Percentiles rank a stretch among this genome's conserved stretches.
These are phyloP conservation scores for Herpotrichia juniperi DNA, from an alignment of 2,329 filamentous ascomycete genomes.

Conservation along the genomic window DNA sequence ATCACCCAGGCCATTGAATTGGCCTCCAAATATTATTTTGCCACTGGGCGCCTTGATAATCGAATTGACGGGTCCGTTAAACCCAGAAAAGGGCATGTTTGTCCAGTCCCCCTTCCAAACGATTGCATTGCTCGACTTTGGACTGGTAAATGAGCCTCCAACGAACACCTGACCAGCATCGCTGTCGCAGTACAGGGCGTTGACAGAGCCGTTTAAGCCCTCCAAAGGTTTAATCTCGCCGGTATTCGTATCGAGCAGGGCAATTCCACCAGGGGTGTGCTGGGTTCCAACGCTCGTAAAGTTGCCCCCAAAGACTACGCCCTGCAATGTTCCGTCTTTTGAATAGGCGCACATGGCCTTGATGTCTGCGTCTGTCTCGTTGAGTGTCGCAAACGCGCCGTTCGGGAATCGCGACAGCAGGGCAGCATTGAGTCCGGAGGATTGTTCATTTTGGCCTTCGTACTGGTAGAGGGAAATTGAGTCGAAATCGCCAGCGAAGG, in stretches of 20 bases:
- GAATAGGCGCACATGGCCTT: slow-evolving; percentile 85
- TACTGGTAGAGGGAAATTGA: slow-evolving; percentile 91
- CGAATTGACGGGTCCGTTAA: slow-evolving; percentile 89
- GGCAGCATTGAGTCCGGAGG: slow-evolving; percentile 74
- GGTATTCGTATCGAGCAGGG: slow-evolving; percentile 77
- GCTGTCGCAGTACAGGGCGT: slow-evolving; percentile 80
- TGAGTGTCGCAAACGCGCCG: slow-evolving; percentile 76
- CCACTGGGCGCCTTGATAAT: slow-evolving; percentile 81
- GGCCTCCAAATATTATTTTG: slow-evolving; percentile 89
- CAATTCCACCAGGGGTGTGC: slow-evolving; percentile 76
- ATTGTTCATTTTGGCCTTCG: slow-evolving; percentile 74
- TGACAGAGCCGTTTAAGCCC: slow-evolving; percentile 85
- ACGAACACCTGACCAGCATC: slow-evolving; percentile 82
- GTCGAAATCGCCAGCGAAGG: slow-evolving; percentile 86
- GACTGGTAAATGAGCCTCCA: slow-evolving; percentile 81
- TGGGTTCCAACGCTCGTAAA: slow-evolving; percentile 87
- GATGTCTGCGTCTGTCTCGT: slow-evolving; percentile 82
- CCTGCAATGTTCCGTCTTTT: slow-evolving; percentile 69
- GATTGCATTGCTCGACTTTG: slow-evolving; percentile 87
- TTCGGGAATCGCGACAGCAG: slow-evolving; percentile 84
- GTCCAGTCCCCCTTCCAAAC: slow-evolving; percentile 76
- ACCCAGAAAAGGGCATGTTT: slow-evolving; percentile 87
- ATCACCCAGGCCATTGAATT: slow-evolving; percentile 85
- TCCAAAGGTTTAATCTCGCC: slow-evolving; percentile 73
- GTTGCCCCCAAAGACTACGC: slow-evolving; percentile 88